phyloP scores from a whole-genome alignment of 768 basidiomycete species.

The Amanita phalloides region DNA sequence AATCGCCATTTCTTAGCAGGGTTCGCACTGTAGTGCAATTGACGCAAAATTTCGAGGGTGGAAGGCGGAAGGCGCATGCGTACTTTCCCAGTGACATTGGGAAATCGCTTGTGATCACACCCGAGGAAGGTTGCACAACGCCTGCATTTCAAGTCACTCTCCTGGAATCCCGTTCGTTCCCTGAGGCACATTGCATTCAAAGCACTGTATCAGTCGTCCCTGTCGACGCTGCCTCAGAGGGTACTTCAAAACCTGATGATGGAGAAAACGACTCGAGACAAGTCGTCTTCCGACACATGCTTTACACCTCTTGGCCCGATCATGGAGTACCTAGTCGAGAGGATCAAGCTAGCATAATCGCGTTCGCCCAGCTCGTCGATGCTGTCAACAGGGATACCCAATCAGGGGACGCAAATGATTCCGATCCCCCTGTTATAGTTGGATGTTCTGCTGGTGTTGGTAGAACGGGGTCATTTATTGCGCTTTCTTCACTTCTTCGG shows the following conservation, averaged over 20 bases:
- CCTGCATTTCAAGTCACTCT: conserved; percentile 51
- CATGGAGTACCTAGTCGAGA: conserved; percentile 64
- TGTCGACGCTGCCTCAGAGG: conserved; percentile 12
- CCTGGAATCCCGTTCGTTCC: conserved; percentile 28
- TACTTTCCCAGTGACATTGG: conserved; percentile 66
- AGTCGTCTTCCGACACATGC: conserved; percentile 55
- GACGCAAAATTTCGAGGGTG: conserved; percentile 60
- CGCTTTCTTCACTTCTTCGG: conserved; percentile 70
- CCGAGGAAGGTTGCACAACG: conserved; percentile 30
- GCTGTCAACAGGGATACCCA: conserved; percentile 38
- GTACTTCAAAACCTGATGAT: conserved; percentile 8
- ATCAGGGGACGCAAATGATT: conserved; percentile 24
- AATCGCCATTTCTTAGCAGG: conserved; percentile 22
- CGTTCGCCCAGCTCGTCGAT: conserved; percentile 59
- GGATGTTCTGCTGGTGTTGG: conserved; percentile 87
- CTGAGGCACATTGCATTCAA: conserved; percentile 49
- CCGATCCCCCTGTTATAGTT: conserved; percentile 70
- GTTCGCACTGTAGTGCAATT: conserved; percentile 77
- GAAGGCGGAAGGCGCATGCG: conserved; percentile 60
- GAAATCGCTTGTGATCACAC: conserved; percentile 31
- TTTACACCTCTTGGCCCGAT: conserved; percentile 78
- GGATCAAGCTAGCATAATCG: conserved; percentile 48
- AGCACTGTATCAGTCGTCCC: conserved; percentile 49
- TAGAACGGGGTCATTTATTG: conserved; percentile 80
- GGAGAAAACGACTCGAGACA: conserved; percentile 16